A percentile compares a stretch with the other conserved stretches of the same genome.
Conservation (phyloP, 805 yeast genomes). For the Metschnikowia cerradonensis region DNA sequence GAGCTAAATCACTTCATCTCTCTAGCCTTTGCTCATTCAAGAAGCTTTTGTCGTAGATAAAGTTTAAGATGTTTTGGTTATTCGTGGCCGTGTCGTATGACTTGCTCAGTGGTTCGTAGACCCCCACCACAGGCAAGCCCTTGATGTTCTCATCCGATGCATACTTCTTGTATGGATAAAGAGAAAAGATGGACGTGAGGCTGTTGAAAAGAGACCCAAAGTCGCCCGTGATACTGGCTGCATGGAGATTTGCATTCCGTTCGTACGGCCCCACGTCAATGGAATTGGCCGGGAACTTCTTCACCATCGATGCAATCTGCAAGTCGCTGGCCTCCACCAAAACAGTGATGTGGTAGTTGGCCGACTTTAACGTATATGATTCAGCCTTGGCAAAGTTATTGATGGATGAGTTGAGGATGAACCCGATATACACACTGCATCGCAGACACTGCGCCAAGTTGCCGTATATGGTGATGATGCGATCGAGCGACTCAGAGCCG, state of each 20-base stretch:
- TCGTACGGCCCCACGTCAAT: conserved; percentile 11
- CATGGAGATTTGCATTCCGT: conserved; percentile 6
- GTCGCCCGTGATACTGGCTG: conserved; percentile 11
- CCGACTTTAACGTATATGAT: conserved; percentile 30
- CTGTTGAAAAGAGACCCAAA: conserved; percentile 13
- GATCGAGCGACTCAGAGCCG: conserved; percentile 20
- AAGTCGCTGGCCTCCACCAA: conserved; percentile 11
- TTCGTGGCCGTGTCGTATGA: conserved; percentile 1
- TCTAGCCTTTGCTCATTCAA: not conserved
- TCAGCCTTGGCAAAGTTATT: conserved; percentile 24
- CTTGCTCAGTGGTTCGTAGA: conserved; percentile 9
- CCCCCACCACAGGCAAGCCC: conserved; percentile 9
- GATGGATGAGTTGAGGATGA: conserved; percentile 21
- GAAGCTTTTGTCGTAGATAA: conserved; percentile 4
- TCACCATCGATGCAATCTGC: conserved; percentile 1
- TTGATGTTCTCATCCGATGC: conserved; percentile 10
- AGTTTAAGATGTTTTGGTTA: conserved; percentile 6
- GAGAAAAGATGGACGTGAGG: conserved; percentile 4
- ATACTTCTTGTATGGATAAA: conserved; percentile 5
- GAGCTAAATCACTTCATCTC: not conserved
- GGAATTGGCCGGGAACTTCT: conserved; percentile 1
- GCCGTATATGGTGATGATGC: conserved; percentile 31
- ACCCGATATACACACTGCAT: conserved; percentile 26
- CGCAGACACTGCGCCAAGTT: conserved; percentile 18
- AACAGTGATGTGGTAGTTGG: conserved; percentile 22